Percentiles rank a stretch among this genome's conserved stretches.
Evolutionary conservation across 257 asterid genomes (phyloP).

Genomic region (Hygrophila difformis): DNA sequence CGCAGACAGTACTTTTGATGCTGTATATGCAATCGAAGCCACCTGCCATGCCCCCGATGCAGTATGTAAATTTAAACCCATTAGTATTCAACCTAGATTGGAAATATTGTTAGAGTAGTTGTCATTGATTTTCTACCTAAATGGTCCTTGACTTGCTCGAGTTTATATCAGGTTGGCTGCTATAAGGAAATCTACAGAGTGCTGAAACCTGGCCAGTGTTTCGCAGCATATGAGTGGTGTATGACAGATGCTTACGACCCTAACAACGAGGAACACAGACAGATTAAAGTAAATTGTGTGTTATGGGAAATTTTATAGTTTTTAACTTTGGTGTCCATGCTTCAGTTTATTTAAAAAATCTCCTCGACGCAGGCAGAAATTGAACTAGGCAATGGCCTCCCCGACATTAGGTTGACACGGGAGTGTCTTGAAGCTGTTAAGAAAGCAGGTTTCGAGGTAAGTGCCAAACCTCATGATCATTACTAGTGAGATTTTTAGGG

Average conservation of each 20-base stretch:
- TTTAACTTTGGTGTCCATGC: background rate
- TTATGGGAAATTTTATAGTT: background rate
- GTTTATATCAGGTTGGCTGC: slow-evolving; percentile 66
- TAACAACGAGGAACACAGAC: slow-evolving; percentile 62
- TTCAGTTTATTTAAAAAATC: slow-evolving; percentile 8
- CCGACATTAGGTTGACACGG: slow-evolving; percentile 58
- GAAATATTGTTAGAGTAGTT: background rate
- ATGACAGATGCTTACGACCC: slow-evolving; percentile 87
- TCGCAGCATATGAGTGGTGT: slow-evolving; percentile 99
- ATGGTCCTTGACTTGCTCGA: slow-evolving; percentile 4
- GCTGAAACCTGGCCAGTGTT: slow-evolving; percentile 92
- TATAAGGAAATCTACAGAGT: slow-evolving; percentile 85
- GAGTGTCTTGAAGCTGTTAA: slow-evolving; percentile 77
- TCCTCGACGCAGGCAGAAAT: slow-evolving; percentile 61
- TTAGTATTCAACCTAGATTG: background rate
- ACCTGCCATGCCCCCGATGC: slow-evolving; percentile 99
- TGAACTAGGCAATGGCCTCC: slow-evolving; percentile 91
- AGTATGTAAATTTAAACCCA: slow-evolving; percentile 32
- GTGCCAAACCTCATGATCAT: slow-evolving; percentile 17
- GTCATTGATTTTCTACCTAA: background rate
- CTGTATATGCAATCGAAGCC: slow-evolving; percentile 96
- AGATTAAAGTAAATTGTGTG: slow-evolving; percentile 60
- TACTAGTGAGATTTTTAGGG: background rate
- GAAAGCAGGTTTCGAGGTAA: slow-evolving; percentile 89
- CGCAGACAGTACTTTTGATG: slow-evolving; percentile 79